Evolutionary conservation across 768 basidiomycete species (phyloP).

Genomic region (Pisolithus albus): DNA sequence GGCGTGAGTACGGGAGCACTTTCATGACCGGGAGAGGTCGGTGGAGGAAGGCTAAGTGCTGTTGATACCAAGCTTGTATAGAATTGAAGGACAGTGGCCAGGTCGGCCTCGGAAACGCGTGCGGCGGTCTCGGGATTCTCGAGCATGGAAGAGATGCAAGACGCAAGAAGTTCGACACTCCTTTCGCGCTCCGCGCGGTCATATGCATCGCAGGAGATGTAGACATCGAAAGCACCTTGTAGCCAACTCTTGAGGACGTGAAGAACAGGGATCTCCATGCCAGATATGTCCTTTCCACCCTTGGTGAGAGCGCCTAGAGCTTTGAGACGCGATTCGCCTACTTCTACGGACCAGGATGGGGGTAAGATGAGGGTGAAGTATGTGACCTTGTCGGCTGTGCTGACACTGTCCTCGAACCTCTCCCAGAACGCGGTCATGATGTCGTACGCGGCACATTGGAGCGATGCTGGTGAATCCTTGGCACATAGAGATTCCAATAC

Average conservation of each 20-base stretch:
- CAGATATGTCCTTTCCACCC: constrained; percentile 52
- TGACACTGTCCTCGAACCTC: constrained; percentile 41
- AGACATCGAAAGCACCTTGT: constrained; percentile 53
- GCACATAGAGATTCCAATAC: constrained; percentile 57
- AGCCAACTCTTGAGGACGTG: constrained; percentile 60
- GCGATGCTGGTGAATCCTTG: constrained; percentile 41
- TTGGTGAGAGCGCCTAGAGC: constrained; percentile 60
- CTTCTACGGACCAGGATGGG: constrained; percentile 52
- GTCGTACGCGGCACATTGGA: constrained; percentile 68
- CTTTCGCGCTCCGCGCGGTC: constrained; percentile 57
- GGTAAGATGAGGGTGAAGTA: constrained; percentile 59
- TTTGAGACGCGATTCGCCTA: constrained; percentile 66
- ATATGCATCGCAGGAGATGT: constrained; percentile 26
- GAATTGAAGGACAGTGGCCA: constrained; percentile 51
- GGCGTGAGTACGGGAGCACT: constrained; percentile 23
- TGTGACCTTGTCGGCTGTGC: constrained; percentile 52
- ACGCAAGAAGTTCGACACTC: constrained; percentile 53
- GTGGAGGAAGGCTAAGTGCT: constrained; percentile 34
- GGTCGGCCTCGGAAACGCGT: constrained; percentile 52
- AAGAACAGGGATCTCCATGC: constrained; percentile 55
- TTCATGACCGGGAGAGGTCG: constrained; percentile 11
- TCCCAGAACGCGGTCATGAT: constrained; percentile 66
- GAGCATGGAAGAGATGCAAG: constrained; percentile 48
- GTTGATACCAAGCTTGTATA: constrained; percentile 54
- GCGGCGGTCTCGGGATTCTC: constrained; percentile 48